Conservation (phyloP, 306 rosid species). For the Prinsepia uniflora region DNA sequence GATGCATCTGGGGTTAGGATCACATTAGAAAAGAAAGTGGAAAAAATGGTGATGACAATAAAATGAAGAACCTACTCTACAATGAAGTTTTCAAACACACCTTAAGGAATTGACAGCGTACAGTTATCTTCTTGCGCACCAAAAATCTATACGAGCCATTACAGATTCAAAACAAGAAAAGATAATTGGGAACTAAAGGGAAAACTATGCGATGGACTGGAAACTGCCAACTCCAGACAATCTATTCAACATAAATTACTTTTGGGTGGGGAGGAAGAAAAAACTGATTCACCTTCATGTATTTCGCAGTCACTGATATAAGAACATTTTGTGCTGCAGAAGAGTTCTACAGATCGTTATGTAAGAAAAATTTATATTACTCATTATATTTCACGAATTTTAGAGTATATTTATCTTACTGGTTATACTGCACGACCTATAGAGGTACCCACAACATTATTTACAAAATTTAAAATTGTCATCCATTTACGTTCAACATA, state of each 20-base stretch:
- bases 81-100: background rate
- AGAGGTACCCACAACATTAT: background rate
- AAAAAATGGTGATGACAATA: background rate
- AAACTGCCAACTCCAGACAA: background rate
- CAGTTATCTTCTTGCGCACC: background rate
- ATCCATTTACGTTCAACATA: background rate
- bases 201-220: background rate
- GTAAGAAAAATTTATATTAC: background rate
- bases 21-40: background rate
- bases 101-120: background rate
- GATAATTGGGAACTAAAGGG: background rate
- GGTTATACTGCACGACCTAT: no score
- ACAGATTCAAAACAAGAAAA: background rate
- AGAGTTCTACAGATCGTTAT: background rate
- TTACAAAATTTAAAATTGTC: background rate
- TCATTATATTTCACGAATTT: background rate
- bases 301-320: background rate
- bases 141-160: background rate
- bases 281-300: background rate
- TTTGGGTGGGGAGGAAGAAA: background rate
- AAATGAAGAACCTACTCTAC: background rate
- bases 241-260: constrained; percentile 1
- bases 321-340: background rate
- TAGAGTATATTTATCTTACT: background rate
- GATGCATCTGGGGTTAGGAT: background rate